A percentile compares a stretch with the other conserved stretches of the same genome.
phyloP scores from a whole-genome alignment of 257 asterid species.

The Oldenlandia corymbosa region DNA sequence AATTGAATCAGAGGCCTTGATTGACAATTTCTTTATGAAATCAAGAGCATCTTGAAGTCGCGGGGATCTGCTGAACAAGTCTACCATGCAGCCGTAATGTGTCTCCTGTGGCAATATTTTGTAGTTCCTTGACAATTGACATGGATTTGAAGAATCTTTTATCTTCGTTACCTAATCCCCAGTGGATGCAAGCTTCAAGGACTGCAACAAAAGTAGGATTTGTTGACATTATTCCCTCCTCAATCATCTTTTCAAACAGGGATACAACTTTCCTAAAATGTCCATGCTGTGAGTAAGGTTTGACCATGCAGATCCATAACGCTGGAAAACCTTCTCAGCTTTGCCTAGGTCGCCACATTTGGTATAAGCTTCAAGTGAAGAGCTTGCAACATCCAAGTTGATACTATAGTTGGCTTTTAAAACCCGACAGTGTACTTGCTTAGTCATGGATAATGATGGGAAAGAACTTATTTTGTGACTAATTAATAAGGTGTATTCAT shows the following conservation, averaged over 20 bases:
- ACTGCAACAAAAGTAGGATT: slow-evolving; percentile 23
- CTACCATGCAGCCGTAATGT: slow-evolving; percentile 31
- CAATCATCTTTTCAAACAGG: slow-evolving; percentile 18
- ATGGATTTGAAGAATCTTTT: slow-evolving; percentile 18
- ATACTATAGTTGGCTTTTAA: slow-evolving; percentile 15
- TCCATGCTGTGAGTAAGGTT: slow-evolving; percentile 22
- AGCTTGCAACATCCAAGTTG: slow-evolving; percentile 25
- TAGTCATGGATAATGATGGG: slow-evolving; percentile 16
- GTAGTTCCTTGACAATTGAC: slow-evolving; percentile 15
- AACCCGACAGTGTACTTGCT: slow-evolving; percentile 23
- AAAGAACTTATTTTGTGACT: slow-evolving; percentile 16
- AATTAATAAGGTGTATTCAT: slow-evolving; percentile 23
- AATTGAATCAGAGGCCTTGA: slow-evolving; percentile 16
- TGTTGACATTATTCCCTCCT: slow-evolving; percentile 11
- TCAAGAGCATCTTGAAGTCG: slow-evolving; percentile 15
- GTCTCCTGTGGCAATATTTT: slow-evolving; percentile 19
- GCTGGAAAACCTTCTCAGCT: slow-evolving; percentile 16
- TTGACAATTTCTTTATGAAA: slow-evolving; percentile 18
- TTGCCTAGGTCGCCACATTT: slow-evolving; percentile 20
- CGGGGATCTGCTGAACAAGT: slow-evolving; percentile 27
- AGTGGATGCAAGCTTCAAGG: slow-evolving; percentile 24
- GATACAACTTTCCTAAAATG: slow-evolving; percentile 7
- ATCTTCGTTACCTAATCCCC: slow-evolving; percentile 26
- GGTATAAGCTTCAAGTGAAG: slow-evolving; percentile 23
- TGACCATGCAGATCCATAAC: slow-evolving; percentile 22